Base-by-base conservation (phyloP, 495 filamentous ascomycete species). In the Monascus purpureus region DNA sequence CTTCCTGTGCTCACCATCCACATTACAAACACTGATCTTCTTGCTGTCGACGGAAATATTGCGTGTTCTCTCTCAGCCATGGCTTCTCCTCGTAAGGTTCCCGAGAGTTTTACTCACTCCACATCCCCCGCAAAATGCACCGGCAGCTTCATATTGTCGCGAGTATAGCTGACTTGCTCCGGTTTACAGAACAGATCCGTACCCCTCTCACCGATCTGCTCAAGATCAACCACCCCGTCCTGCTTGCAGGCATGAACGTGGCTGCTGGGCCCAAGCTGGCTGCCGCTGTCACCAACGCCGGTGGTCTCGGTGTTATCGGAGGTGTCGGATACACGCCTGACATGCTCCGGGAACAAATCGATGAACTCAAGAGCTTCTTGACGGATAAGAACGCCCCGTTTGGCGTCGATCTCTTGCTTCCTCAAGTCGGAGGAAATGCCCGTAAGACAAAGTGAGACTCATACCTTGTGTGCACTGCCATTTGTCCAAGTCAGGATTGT, bases 181-280 rank as follows among this genome's bases (percentile, higher is more conserved):
- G 13, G 29, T 17, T 12, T 13, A 25, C 59, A 92, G 84, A 90
- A 63, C 64, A 78, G 64, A 76, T 93, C 57, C 79, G 79, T 43
- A 96, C 88, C 20, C 73, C 82, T 31, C 63, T 85, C 50, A 97
- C 90, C 43, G 85, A 92, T 70, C 81, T 93, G 41, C 78, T 96
- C 60, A 80, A 80, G 70, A 95, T 97, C 69, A 86, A 94, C 47
- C 90, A 96, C 63, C 90, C 90, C 18, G 67, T 97, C 52, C 67
- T 96, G 49, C 77, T 96, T 39, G 90, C 90, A 41, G 90, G 90
- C 47, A 97, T 97, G 90, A 96, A 96, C 69, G 92, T 96, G 37
- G 92, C 90, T 29, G 92, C 90, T 30, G 90, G 90, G 29, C 92
- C 92, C 28, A 93, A 87, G 70, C 76, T 97, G 50, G 92, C 90